These are phyloP conservation scores for Heliamphora exappendiculata DNA, from an alignment of 148 eudicot genomes.

Conservation along the genomic window DNA sequence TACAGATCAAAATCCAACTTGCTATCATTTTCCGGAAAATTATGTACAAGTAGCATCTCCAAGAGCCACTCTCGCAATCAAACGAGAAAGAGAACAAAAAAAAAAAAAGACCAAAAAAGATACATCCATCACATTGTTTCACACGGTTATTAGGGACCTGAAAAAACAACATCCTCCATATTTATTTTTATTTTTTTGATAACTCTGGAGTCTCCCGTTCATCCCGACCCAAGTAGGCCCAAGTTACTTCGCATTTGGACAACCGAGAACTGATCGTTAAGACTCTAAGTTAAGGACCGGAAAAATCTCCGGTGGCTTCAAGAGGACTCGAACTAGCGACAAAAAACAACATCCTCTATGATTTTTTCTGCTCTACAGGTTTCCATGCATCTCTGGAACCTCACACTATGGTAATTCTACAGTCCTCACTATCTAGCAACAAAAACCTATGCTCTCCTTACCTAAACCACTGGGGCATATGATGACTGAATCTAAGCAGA, in stretches of 20 bases:
- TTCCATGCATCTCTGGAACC: background rate
- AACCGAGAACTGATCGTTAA: no score
- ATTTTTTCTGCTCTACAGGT: no score
- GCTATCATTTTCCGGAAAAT: background rate
- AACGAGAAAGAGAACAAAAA: background rate
- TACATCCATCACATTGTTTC: background rate
- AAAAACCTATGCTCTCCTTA: constrained; percentile 19
- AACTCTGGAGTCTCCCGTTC: no score
- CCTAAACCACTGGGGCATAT: constrained; percentile 48
- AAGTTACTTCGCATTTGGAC: no score
- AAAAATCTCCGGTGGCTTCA: no score
- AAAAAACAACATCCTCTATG: no score
- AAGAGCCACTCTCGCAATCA: background rate
- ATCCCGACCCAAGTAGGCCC: no score
- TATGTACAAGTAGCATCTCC: constrained; percentile 3
- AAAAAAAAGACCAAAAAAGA: background rate
- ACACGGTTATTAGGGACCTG: background rate
- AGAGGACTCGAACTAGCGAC: no score
- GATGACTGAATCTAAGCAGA: constrained; percentile 69
- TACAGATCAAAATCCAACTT: background rate
- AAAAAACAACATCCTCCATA: no score
- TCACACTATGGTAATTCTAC: background rate
- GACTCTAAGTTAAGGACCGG: no score
- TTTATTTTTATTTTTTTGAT: no score
- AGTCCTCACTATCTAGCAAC: constrained; percentile 14